Evolutionary conservation across 1,284 basidiomycete genomes (phyloP).

Genomic region (Malassezia equina): DNA sequence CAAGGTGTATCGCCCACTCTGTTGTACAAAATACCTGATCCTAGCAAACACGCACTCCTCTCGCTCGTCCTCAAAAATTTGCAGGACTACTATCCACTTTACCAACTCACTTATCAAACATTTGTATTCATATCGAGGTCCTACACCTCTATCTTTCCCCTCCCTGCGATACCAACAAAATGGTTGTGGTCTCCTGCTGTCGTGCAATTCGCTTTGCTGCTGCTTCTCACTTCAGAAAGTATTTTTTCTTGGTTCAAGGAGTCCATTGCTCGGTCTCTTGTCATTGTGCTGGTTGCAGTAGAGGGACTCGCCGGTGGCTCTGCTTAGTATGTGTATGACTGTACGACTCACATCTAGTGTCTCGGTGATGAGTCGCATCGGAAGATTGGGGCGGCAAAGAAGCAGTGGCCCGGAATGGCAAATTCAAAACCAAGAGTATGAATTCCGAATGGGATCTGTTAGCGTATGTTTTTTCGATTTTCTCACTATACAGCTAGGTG

Average conservation of each 20-base stretch:
- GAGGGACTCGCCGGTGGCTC: slow-evolving; percentile 40
- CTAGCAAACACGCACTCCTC: slow-evolving; percentile 57
- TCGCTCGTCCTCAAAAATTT: slow-evolving; percentile 70
- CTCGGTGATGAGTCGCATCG: slow-evolving; percentile 38
- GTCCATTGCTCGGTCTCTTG: slow-evolving; percentile 36
- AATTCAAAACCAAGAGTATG: slow-evolving; percentile 34
- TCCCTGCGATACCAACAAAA: slow-evolving; percentile 67
- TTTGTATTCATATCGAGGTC: slow-evolving; percentile 93
- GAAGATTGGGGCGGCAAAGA: slow-evolving; percentile 18
- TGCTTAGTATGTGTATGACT: slow-evolving; percentile 19
- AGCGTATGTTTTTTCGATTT: slow-evolving; percentile 23
- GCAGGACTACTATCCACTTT: slow-evolving; percentile 82
- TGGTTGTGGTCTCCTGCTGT: slow-evolving; percentile 66
- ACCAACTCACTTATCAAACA: slow-evolving; percentile 55
- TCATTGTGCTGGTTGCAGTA: slow-evolving; percentile 38
- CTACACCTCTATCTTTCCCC: slow-evolving; percentile 66
- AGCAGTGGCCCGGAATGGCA: slow-evolving; percentile 3
- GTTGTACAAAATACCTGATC: slow-evolving; percentile 70
- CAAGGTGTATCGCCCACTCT: slow-evolving; percentile 64
- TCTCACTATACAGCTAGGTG: slow-evolving; percentile 23
- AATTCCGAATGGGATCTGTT: slow-evolving; percentile 44
- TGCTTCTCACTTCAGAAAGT: slow-evolving; percentile 57
- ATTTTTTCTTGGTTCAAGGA: slow-evolving; percentile 38
- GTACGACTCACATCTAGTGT: slow-evolving; percentile 4
- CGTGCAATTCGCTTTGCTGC: slow-evolving; percentile 59